Percentiles rank a stretch among this genome's conserved stretches.
Evolutionary conservation across 225 moss, liverwort and hornwort genomes (phyloP).

Genomic region (Pseudoscleropodium purum): DNA sequence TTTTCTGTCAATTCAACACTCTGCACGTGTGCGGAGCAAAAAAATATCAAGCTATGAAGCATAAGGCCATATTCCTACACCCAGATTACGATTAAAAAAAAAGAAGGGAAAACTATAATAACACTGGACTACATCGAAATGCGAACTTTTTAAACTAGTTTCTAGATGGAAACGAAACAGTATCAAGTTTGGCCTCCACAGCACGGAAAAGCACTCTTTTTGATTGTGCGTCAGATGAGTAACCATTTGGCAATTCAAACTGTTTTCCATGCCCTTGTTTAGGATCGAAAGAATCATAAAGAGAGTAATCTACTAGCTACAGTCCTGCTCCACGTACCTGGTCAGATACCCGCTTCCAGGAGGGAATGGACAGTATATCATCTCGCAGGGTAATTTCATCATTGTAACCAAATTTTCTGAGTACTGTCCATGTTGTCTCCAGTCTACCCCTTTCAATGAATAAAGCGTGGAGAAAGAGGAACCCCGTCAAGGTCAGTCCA

Average conservation of each 20-base stretch:
- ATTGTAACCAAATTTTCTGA: slow-evolving; percentile 87
- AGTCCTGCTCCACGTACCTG: slow-evolving; percentile 36
- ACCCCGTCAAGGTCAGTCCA: slow-evolving; percentile 81
- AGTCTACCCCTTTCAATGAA: slow-evolving; percentile 88
- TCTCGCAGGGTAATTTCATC: slow-evolving; percentile 75
- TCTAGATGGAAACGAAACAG: not conserved
- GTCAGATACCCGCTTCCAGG: slow-evolving; percentile 70
- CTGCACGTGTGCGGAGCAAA: slow-evolving; percentile 31
- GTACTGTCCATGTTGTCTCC: slow-evolving; percentile 91
- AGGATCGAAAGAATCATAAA: not conserved
- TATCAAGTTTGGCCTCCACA: not conserved
- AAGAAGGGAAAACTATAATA: not conserved
- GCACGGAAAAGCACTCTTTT: not conserved
- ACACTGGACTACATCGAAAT: not conserved
- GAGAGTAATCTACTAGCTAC: not conserved
- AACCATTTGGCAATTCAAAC: not conserved
- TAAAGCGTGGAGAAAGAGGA: slow-evolving; percentile 81
- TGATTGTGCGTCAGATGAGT: not conserved
- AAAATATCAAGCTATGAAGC: not conserved
- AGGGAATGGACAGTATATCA: slow-evolving; percentile 60
- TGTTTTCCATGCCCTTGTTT: not conserved
- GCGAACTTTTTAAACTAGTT: not conserved
- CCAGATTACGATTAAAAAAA: not conserved
- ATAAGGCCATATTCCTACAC: not conserved
- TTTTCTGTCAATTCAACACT: slow-evolving; percentile 86